Conservation (phyloP, 805 yeast species). For the Naumovozyma baii region DNA sequence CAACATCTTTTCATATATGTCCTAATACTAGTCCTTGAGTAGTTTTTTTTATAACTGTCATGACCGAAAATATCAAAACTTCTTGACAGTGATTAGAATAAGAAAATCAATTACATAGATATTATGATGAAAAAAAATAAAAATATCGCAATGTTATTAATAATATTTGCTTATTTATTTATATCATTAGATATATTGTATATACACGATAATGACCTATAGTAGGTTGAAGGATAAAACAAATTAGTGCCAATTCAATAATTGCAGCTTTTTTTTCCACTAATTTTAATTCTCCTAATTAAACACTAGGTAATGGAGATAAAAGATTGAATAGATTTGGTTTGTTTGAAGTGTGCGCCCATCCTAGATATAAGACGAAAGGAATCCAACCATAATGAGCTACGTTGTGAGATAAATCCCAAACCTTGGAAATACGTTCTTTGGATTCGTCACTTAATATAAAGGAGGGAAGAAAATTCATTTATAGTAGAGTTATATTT, state of each 20-base stretch:
- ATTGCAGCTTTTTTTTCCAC: too few relatives aligned
- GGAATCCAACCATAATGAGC: constrained; percentile 98
- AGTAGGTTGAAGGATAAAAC: too few relatives aligned
- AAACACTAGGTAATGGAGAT: constrained; percentile 32
- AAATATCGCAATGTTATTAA: too few relatives aligned
- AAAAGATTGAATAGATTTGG: constrained; percentile 57
- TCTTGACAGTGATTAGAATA: too few relatives aligned
- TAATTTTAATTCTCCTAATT: constrained; percentile 2
- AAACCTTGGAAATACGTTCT: constrained; percentile 80
- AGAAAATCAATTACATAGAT: too few relatives aligned
- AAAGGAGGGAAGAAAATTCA: constrained; percentile 30
- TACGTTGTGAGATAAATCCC: constrained; percentile 74
- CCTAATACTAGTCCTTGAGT: neutral
- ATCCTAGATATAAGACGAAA: constrained; percentile 82
- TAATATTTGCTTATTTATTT: neutral
- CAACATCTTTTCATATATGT: neutral
- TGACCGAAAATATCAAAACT: too few relatives aligned
- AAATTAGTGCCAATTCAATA: too few relatives aligned
- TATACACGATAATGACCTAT: neutral
- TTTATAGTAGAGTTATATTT: constrained; percentile 2
- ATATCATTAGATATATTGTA: neutral
- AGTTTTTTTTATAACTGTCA: neutral
- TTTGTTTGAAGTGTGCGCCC: constrained; percentile 71
- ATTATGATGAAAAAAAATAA: too few relatives aligned
- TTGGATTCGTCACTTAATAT: constrained; percentile 35